These are phyloP conservation scores for Leccinum rimulosum DNA, from an alignment of 768 basidiomycete genomes.

Conservation along the genomic window DNA sequence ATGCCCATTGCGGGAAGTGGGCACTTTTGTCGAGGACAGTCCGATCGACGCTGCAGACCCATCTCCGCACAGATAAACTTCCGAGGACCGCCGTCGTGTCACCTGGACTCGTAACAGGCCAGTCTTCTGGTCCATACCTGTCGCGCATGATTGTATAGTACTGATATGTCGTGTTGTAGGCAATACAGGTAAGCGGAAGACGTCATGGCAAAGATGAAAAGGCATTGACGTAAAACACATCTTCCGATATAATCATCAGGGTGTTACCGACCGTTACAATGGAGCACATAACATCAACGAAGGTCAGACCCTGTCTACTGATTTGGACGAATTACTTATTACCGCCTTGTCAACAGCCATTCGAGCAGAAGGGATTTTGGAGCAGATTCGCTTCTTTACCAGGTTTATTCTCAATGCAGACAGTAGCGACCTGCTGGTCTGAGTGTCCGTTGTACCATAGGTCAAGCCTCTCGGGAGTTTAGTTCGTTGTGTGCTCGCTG, in stretches of 20 bases:
- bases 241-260: conserved; percentile 42
- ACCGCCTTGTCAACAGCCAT: conserved; percentile 20
- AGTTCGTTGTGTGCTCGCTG: too few relatives aligned
- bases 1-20: conserved; percentile 37
- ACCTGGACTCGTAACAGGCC: conserved; percentile 32
- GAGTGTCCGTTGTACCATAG: too few relatives aligned
- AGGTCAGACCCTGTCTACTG: conserved; percentile 13
- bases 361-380: conserved; percentile 28
- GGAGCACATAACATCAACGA: conserved; percentile 30
- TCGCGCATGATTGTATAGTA: neutral
- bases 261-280: conserved; percentile 33
- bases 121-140: neutral
- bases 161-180: conserved; percentile 14
- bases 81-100: conserved; percentile 32
- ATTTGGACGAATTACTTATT: conserved; percentile 5
- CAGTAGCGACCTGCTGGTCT: neutral
- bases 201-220: conserved; percentile 15
- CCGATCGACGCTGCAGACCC: conserved; percentile 35
- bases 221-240: conserved; percentile 38
- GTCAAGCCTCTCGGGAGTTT: too few relatives aligned
- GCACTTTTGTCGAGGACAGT: conserved; percentile 43
- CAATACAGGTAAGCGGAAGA: conserved; percentile 21
- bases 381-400: conserved; percentile 33
- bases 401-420: conserved; percentile 34
- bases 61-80: conserved; percentile 26